These are phyloP conservation scores for Exophiala dermatitidis DNA, from an alignment of 2,329 filamentous ascomycete species.

Conservation along the genomic window DNA sequence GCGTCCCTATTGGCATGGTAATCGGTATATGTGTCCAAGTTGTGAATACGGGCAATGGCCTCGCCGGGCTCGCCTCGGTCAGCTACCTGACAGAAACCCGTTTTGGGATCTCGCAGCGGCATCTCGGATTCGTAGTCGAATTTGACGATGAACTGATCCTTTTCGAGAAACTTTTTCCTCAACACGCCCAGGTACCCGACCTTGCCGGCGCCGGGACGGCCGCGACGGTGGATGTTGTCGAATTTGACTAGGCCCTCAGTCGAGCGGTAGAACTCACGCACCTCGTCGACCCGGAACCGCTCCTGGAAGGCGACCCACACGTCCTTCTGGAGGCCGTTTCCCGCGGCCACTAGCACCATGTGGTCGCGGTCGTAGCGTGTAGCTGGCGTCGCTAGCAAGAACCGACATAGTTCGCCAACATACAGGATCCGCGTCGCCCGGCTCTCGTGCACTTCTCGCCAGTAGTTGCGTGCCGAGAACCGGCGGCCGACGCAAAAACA, in stretches of 20 bases:
- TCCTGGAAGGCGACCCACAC: constrained; percentile 43
- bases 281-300: constrained; percentile 39
- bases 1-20: constrained; percentile 70
- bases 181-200: constrained; percentile 40
- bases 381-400: constrained; percentile 39
- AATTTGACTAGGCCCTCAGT: constrained; percentile 63
- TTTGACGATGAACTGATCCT: constrained; percentile 54
- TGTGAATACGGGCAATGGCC: constrained; percentile 61
- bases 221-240: constrained; percentile 61
- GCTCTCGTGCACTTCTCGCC: constrained; percentile 26
- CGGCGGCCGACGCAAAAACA: constrained; percentile 40
- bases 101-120: constrained; percentile 57
- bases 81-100: constrained; percentile 58
- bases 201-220: constrained; percentile 47
- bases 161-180: constrained; percentile 33
- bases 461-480: constrained; percentile 24
- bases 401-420: constrained; percentile 45
- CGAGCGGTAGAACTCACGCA: constrained; percentile 70
- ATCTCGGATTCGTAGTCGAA: constrained; percentile 63
- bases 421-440: constrained; percentile 53
- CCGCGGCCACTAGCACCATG: constrained; percentile 38
- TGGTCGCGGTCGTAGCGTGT: constrained; percentile 41
- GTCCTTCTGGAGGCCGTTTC: constrained; percentile 43
- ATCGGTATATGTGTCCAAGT: constrained; percentile 63
- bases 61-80: constrained; percentile 65